These are phyloP conservation scores for Parietaria judaica DNA, from an alignment of 306 rosid genomes.

Conservation along the genomic window DNA sequence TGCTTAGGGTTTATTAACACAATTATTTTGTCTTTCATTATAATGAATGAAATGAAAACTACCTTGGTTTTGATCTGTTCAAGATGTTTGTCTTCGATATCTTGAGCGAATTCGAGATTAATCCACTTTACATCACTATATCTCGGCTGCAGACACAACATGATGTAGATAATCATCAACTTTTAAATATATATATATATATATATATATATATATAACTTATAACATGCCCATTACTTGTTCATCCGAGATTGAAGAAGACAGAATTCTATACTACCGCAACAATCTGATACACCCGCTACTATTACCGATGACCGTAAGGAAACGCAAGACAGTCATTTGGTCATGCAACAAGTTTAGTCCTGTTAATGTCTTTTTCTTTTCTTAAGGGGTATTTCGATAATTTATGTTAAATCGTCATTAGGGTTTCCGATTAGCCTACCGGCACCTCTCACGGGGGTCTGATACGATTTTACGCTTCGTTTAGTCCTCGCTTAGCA, in stretches of 20 bases:
- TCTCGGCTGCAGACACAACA: constrained; percentile 45
- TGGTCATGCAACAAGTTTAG: too few species aligned
- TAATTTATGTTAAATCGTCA: too few species aligned
- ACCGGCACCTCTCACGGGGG: too few species aligned
- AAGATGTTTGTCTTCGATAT: constrained; percentile 68
- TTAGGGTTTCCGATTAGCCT: too few species aligned
- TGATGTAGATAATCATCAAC: background rate
- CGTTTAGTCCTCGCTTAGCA: too few species aligned
- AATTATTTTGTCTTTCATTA: background rate
- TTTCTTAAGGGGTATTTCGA: too few species aligned
- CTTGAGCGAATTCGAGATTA: constrained; percentile 68
- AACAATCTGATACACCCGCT: too few species aligned
- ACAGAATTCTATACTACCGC: background rate
- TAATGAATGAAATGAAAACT: background rate
- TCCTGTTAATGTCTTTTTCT: too few species aligned
- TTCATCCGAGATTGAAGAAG: background rate
- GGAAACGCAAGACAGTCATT: too few species aligned
- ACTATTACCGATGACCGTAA: too few species aligned
- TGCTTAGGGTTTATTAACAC: background rate
- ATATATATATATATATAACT: background rate
- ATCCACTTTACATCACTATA: constrained; percentile 47
- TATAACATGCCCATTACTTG: background rate
- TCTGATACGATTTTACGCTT: too few species aligned
- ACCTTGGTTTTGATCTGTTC: constrained; percentile 55
- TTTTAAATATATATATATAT: background rate